Evolutionary conservation across 352 stramenopile genomes (phyloP).

Genomic region (Globisporangium recalcitrans): DNA sequence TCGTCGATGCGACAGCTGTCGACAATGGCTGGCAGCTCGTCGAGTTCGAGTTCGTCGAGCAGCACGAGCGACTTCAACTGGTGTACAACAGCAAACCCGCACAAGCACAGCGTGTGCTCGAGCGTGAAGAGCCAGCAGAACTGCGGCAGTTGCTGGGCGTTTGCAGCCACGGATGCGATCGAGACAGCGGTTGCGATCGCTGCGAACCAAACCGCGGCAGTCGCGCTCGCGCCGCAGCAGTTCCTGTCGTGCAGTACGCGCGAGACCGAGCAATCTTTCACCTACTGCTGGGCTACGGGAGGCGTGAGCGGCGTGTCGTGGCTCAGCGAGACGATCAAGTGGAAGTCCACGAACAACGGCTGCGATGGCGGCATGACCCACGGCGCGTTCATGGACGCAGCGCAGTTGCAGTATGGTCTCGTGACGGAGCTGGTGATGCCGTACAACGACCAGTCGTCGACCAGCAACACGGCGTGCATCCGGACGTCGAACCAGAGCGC

Average conservation of each 20-base stretch:
- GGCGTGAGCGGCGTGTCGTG: conserved; percentile 43
- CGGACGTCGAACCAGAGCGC: conserved; percentile 43
- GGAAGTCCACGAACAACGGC: conserved; percentile 72
- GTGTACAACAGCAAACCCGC: conserved; percentile 63
- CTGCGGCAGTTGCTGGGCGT: conserved; percentile 80
- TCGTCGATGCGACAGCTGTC: conserved; percentile 22
- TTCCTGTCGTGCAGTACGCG: conserved; percentile 66
- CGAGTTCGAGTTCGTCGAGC: conserved; percentile 10
- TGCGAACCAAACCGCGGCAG: conserved; percentile 44
- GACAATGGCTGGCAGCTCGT: conserved; percentile 20
- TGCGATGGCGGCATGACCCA: conserved; percentile 82
- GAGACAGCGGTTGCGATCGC: conserved; percentile 70
- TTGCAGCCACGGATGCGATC: conserved; percentile 69
- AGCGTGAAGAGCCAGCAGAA: conserved; percentile 79
- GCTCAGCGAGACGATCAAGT: conserved; percentile 60
- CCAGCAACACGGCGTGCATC: conserved; percentile 14
- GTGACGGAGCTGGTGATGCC: conserved; percentile 68
- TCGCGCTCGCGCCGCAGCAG: conserved; percentile 75
- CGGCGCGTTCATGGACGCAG: conserved; percentile 69
- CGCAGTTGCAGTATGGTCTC: conserved; percentile 52
- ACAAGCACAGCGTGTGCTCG: conserved; percentile 59
- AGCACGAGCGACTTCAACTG: conserved; percentile 54
- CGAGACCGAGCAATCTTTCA: conserved; percentile 63
- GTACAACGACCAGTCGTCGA: conserved; percentile 30
- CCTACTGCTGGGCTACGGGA: conserved; percentile 59